These are phyloP conservation scores for Aspergillus piperis DNA, from an alignment of 2,329 filamentous ascomycete species.

Conservation along the genomic window DNA sequence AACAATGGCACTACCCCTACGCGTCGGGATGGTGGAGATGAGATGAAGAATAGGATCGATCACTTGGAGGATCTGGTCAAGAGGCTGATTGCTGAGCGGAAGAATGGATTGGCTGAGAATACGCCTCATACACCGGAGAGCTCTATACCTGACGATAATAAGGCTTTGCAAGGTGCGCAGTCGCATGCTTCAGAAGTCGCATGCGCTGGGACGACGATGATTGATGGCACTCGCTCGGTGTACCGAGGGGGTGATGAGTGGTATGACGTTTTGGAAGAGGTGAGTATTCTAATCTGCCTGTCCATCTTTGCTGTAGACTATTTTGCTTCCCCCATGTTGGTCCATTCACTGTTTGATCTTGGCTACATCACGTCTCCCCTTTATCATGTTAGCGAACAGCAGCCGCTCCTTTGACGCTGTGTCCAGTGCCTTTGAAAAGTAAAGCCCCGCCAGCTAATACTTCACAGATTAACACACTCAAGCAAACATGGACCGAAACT, in stretches of 20 bases:
- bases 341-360: too few relatives aligned
- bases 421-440: too few relatives aligned
- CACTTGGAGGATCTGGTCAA: conserved; percentile 11
- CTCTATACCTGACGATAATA: neutral
- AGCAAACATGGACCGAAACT: conserved; percentile 1
- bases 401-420: too few relatives aligned
- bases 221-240: conserved; percentile 10
- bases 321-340: too few relatives aligned
- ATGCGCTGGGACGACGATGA: conserved; percentile 5
- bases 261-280: conserved; percentile 13
- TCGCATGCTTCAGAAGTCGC: neutral
- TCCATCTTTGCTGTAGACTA: too few relatives aligned
- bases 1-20: neutral
- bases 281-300: neutral
- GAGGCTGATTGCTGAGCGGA: conserved; percentile 1
- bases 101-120: neutral
- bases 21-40: neutral
- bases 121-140: neutral
- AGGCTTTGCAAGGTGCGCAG: too few relatives aligned
- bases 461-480: conserved; percentile 11
- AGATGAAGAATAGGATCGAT: conserved; percentile 11
- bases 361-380: too few relatives aligned
- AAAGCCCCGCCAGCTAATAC: neutral
- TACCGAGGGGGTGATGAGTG: conserved; percentile 12
- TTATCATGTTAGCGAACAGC: too few relatives aligned